Evolutionary conservation across 106 monocot species (phyloP).

Genomic region (Allium cepa): DNA sequence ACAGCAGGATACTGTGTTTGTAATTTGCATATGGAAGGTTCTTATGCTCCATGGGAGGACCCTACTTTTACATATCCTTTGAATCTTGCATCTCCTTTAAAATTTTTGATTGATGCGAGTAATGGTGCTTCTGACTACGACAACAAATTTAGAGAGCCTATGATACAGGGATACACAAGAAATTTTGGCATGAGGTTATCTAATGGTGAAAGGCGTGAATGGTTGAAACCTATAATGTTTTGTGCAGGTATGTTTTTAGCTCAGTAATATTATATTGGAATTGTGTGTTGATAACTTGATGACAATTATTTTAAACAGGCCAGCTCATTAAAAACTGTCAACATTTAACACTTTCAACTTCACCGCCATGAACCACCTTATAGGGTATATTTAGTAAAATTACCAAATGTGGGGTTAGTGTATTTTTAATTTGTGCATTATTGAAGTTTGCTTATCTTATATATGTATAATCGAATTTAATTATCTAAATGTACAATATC

Average conservation of each 20-base stretch:
- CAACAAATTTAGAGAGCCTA: conserved; percentile 93
- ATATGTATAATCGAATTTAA: too few relatives aligned
- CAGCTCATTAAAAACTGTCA: too few relatives aligned
- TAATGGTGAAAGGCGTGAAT: conserved; percentile 81
- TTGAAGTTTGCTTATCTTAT: too few relatives aligned
- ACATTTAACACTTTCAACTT: too few relatives aligned
- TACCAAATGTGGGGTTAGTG: too few relatives aligned
- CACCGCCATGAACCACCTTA: too few relatives aligned
- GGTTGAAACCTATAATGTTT: conserved; percentile 99
- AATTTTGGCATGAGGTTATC: conserved; percentile 77
- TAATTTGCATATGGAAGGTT: conserved; percentile 72
- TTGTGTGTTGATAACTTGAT: too few relatives aligned
- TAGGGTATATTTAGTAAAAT: too few relatives aligned
- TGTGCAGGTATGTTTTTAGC: conserved; percentile 19
- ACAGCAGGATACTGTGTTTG: conserved; percentile 99
- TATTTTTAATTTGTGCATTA: too few relatives aligned
- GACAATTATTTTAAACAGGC: too few relatives aligned
- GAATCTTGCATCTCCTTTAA: conserved; percentile 83
- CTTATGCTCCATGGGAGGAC: conserved; percentile 91
- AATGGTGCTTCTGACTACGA: conserved; percentile 95
- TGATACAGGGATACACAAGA: conserved; percentile 88
- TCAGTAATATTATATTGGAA: too few relatives aligned
- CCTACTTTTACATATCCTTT: conserved; percentile 61
- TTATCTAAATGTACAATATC: too few relatives aligned
- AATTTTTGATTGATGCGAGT: conserved; percentile 84